phyloP scores from a whole-genome alignment of 495 filamentous ascomycete species.

The Friedmanniomyces simplex region DNA sequence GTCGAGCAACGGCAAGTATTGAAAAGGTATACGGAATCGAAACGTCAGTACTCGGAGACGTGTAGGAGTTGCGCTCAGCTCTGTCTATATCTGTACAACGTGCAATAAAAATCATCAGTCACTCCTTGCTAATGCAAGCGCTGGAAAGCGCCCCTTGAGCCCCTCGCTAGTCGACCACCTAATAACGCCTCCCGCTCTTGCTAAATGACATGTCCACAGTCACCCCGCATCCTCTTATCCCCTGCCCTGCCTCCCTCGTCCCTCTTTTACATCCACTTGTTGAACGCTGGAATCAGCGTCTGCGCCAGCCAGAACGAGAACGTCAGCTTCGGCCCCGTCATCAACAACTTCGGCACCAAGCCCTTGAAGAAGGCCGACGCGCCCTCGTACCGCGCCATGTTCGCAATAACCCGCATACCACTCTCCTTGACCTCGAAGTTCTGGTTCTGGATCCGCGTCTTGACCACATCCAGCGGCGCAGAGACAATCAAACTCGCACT shows the following conservation, averaged over 20 bases:
- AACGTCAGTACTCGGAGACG: too few relatives aligned
- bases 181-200: neutral
- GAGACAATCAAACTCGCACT: conserved; percentile 87
- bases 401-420: conserved; percentile 78
- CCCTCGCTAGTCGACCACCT: neutral
- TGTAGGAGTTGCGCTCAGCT: neutral
- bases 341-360: conserved; percentile 88
- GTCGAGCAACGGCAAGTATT: too few relatives aligned
- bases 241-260: too few relatives aligned
- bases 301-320: conserved; percentile 97
- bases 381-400: conserved; percentile 87
- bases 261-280: conserved; percentile 8
- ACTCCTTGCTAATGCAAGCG: neutral
- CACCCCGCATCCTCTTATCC: neutral
- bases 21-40: too few relatives aligned
- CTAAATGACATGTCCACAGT: neutral
- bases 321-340: conserved; percentile 97
- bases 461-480: conserved; percentile 95
- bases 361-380: conserved; percentile 91
- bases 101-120: neutral
- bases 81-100: neutral
- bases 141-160: neutral
- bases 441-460: conserved; percentile 97
- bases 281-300: conserved; percentile 15
- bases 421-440: conserved; percentile 97